Base-by-base conservation (phyloP, 2,329 filamentous ascomycete genomes). In the Myriosclerotinia scirpicola region DNA sequence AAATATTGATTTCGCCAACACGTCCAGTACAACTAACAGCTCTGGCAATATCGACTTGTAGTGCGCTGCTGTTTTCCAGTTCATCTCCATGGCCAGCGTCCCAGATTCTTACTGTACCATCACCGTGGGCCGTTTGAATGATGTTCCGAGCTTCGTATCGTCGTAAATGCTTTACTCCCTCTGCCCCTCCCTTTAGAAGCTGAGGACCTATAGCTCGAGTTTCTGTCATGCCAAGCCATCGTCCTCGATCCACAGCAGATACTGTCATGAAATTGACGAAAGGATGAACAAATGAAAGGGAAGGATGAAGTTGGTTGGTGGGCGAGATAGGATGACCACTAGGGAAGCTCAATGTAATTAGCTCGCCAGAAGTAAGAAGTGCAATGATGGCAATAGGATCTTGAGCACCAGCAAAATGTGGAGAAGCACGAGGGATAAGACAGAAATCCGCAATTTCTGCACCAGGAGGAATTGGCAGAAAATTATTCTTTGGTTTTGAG, bases 201-300 rank as follows among this genome's bases (percentile, higher is more conserved):
- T 84, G 84, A 53, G 93, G 93, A 0, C 93, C 93, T 73, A 90
- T 88, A 54, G 87, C 85, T 50, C 94, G 86, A 70, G 86, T 90
- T 77, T 98, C 95, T n/a, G 87, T 86, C 87, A 98, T 90, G 5
- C 92, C 91, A 17, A 98, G 84, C 95, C 95, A 99, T 70, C 89
- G 85, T 9, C 87, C 87, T 38, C 95, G 87, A 58, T 92, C 89
- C 14, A 98, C 82, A 15, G 86, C 85, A 12, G 91, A 85, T n/a
- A 96, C 82, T 20, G 86, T 84, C 62, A 91, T 82, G 61, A 88
- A 87, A 64, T 87, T 90, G 67, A 95, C 87, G 75, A 96, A 98
- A 0, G 95, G 95, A 75, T 97, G 93, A 8, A 97, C 90, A 69
- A 97, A 91, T 1, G 90, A 90, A 55, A 97, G 80, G 2, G 91